Evolutionary conservation across 2,329 filamentous ascomycete genomes (phyloP), one percentile per base, ranked within the genome.

Genomic region (Stachybotrys echinatus): DNA sequence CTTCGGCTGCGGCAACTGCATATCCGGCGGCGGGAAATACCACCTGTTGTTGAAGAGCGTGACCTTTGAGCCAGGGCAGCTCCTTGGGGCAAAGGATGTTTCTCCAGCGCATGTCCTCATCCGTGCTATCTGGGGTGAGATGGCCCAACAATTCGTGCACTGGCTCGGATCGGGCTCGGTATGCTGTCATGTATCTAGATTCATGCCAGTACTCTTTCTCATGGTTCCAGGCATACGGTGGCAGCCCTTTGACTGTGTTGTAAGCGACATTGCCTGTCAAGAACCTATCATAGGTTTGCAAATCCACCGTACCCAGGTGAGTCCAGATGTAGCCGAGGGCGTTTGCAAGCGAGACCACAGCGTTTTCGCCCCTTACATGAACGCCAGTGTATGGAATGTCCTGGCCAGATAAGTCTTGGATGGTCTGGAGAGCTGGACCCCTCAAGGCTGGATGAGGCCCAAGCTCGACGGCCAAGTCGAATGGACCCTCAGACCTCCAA

Each of bases 21-120:
- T 67, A 72, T 0, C 57, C 65, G 5, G 69, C 62, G 5, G 51
- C 63, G 0, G 73, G 72, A 37, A 72, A 73, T 1, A 74, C 57
- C 14, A 63, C 55, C n/a, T 67, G 52, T 0, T 56, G 55, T 14
- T 65, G 58, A 42, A 58, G 18, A 10, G 47, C 42, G n/a, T 75
- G 70, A 18, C 70, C 63, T 0, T 52, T 27, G 3, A 74, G 51
- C 72, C 72, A 75, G 2, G 58, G 53, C 3, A 62, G 45, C 39
- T 65, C 57, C 2, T 37, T 40, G 8, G 45, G 34, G 14, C 49
- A 49, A 37, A 61, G 50, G 14, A 55, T 23, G 45, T 58, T 55
- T 4, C 50, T 23, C 56, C 57, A 61, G 17, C 44, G 44, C 44
- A 46, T 46, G 23, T 46, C 44, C 6, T 31, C 22, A 12, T 31